Evolutionary conservation across 306 rosid species (phyloP).

Genomic region (Begonia loranthoides): DNA sequence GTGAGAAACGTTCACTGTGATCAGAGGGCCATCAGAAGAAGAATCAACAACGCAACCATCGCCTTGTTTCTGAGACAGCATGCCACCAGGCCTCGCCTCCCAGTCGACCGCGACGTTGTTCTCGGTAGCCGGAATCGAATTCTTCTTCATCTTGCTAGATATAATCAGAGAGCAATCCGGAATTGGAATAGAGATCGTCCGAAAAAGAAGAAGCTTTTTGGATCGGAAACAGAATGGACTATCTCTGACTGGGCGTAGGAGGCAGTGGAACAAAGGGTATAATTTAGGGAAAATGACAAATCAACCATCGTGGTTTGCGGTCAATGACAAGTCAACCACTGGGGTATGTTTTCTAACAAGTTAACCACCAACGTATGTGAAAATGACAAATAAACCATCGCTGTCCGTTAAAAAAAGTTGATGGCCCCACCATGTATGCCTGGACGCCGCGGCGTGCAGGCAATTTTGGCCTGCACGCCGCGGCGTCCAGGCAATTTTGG

Average conservation of each 20-base stretch:
- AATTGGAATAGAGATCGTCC: background rate
- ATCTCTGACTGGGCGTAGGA: background rate
- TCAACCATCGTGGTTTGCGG: too few species aligned
- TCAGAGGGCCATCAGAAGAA: conserved; percentile 15
- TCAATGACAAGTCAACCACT: too few species aligned
- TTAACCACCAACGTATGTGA: too few species aligned
- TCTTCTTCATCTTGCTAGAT: conserved; percentile 13
- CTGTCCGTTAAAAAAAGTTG: too few species aligned
- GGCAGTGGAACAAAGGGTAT: too few species aligned
- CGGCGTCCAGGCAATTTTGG: too few species aligned
- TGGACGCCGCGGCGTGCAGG: too few species aligned
- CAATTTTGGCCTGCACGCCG: too few species aligned
- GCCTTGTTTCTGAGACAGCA: conserved; percentile 33
- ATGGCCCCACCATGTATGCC: too few species aligned
- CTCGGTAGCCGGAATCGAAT: conserved; percentile 5
- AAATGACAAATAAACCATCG: too few species aligned
- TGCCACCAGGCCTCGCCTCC: conserved; percentile 34
- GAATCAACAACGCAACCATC: conserved; percentile 10
- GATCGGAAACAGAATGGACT: background rate
- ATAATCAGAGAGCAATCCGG: background rate
- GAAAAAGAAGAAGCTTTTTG: background rate
- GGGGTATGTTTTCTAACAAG: too few species aligned
- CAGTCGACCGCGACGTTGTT: conserved; percentile 14
- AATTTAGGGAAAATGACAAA: too few species aligned
- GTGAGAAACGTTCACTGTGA: conserved; percentile 24